Evolutionary conservation across 2,329 filamentous ascomycete genomes (phyloP), one percentile per base, ranked within the genome.

Genomic region (Penicillium sp.): DNA sequence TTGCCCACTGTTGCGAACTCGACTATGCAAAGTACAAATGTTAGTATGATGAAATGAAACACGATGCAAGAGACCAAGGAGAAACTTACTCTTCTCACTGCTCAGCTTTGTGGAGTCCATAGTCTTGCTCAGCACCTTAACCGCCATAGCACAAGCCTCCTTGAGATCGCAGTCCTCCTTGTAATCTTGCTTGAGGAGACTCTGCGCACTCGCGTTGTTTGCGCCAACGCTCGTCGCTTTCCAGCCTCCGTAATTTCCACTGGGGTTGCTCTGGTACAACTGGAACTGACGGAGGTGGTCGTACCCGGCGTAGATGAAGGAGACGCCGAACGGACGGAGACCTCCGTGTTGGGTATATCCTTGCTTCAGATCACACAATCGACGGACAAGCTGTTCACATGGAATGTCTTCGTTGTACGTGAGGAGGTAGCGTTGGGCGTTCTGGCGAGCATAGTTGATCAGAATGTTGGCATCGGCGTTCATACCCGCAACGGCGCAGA

Each of bases 391-490:
- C 79, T 99, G 94, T 78, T 99, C 94, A 81, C 94, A 99, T 57
- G 94, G 94, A 64, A 99, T 99, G 74, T 99, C 94, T 88, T 97
- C 92, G 82, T 97, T 96, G 84, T 99, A 99, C 70, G 93, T 99
- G 66, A 96, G 86, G 75, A 99, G 93, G 80, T 99, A 97, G 73
- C 89, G 87, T 81, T 99, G 94, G 69, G 94, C 94, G 70, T 90
- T 89, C 85, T 96, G 91, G 69, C 94, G 92, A 74, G 94, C 95
- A 79, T 95, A 97, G 83, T 99, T 99, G 86, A 99, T 99, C 75
- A 99, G 91, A 77, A 99, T 99, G 82, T 99, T 99, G 76, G 94
- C 94, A 74, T 99, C 94, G 72, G 94, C 94, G 44, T 92, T 99
- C 93, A 99, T 97, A 73, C 94, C 94, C 69, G 94, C 94, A 58